Evolutionary conservation across 1,284 basidiomycete species (phyloP).

Genomic region (Neotropicomus parvogracilis): DNA sequence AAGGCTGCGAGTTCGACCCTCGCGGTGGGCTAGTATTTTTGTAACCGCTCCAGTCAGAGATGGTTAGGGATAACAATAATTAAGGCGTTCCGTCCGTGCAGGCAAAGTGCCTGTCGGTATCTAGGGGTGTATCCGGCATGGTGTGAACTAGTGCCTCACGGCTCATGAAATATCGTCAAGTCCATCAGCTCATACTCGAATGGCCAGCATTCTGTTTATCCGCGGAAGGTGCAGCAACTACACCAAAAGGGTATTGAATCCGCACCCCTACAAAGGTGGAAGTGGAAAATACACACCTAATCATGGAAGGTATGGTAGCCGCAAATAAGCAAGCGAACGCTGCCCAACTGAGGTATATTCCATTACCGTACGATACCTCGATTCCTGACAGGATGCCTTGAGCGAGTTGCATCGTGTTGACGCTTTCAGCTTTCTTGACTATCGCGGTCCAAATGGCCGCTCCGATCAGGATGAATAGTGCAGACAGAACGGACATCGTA

Average conservation of each 20-base stretch:
- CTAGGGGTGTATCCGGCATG: conserved; percentile 5
- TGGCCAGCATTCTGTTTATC: conserved; percentile 41
- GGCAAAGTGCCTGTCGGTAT: conserved; percentile 6
- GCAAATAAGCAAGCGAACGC: conserved; percentile 61
- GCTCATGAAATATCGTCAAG: conserved; percentile 19
- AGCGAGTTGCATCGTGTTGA: conserved; percentile 53
- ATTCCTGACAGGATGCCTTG: conserved; percentile 54
- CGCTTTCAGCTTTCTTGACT: conserved; percentile 56
- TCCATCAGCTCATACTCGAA: conserved; percentile 17
- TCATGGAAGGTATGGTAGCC: conserved; percentile 69
- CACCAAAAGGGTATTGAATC: conserved; percentile 12
- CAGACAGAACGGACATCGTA: conserved; percentile 55
- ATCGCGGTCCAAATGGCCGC: conserved; percentile 74
- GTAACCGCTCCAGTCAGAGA: no score
- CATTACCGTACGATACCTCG: conserved; percentile 55
- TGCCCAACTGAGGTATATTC: conserved; percentile 65
- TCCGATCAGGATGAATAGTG: conserved; percentile 62
- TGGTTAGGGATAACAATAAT: conserved; percentile 25
- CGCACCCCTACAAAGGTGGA: neutral
- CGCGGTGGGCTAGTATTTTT: conserved; percentile 70
- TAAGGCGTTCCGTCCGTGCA: conserved; percentile 17
- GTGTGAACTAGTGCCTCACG: conserved; percentile 1
- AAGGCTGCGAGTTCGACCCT: conserved; percentile 92
- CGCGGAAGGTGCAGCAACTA: conserved; percentile 69
- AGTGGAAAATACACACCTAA: conserved; percentile 46